These are phyloP conservation scores for Hymenoscyphus albidus DNA, from an alignment of 2,329 filamentous ascomycete genomes.

Conservation along the genomic window DNA sequence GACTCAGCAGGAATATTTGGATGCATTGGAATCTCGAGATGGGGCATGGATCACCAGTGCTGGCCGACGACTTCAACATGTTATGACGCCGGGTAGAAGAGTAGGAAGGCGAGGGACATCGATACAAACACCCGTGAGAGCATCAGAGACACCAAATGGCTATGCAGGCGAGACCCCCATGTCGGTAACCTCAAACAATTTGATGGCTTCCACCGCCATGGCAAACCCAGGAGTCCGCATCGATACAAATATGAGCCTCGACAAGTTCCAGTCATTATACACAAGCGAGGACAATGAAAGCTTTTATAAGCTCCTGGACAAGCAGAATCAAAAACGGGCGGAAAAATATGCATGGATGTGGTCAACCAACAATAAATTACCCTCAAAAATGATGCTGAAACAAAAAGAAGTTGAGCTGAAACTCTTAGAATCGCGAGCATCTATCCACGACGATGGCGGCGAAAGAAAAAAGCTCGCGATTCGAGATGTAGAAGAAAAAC, in stretches of 20 bases:
- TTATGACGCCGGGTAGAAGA: slow-evolving; percentile 74
- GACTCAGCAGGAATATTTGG: slow-evolving; percentile 85
- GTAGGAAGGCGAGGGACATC: slow-evolving; percentile 34
- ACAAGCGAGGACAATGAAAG: slow-evolving; percentile 98
- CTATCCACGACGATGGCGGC: slow-evolving; percentile 52
- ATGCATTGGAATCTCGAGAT: slow-evolving; percentile 84
- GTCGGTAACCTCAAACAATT: slow-evolving; percentile 46
- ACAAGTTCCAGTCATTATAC: slow-evolving; percentile 85
- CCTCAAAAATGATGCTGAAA: slow-evolving; percentile 70
- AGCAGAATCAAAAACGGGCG: slow-evolving; percentile 78
- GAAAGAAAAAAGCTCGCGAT: slow-evolving; percentile 58
- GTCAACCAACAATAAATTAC: slow-evolving; percentile 80
- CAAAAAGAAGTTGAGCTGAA: slow-evolving; percentile 59
- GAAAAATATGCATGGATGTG: slow-evolving; percentile 89
- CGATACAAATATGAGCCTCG: slow-evolving; percentile 75
- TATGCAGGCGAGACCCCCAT: slow-evolving; percentile 72
- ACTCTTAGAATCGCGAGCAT: slow-evolving; percentile 43
- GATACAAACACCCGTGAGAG: slow-evolving; percentile 32
- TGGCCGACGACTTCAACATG: slow-evolving; percentile 64
- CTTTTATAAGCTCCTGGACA: slow-evolving; percentile 88
- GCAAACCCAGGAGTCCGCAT: slow-evolving; percentile 41
- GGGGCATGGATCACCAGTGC: slow-evolving; percentile 81
- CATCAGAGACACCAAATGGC: slow-evolving; percentile 56
- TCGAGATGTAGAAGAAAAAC: slow-evolving; percentile 64
- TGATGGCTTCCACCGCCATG: slow-evolving; percentile 35